Evolutionary conservation across 257 asterid species (phyloP).

Genomic region (Fraxinus anomala): DNA sequence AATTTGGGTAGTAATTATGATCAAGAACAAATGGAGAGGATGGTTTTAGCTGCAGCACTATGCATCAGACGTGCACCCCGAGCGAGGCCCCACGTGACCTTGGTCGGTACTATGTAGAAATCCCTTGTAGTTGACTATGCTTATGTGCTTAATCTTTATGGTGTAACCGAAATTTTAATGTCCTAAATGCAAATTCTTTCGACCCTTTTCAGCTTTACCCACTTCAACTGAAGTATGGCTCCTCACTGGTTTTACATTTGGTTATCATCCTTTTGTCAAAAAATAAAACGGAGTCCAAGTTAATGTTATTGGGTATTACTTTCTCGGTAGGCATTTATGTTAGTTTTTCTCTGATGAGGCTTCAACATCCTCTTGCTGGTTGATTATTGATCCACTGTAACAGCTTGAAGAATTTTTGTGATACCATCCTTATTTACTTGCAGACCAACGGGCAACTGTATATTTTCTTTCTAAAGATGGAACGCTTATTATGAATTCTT

Average conservation of each 20-base stretch:
- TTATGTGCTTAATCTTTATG: neutral
- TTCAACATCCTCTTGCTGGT: neutral
- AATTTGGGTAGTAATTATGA: conserved; percentile 58
- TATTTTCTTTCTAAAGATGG: neutral
- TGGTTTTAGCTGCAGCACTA: conserved; percentile 85
- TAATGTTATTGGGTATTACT: neutral
- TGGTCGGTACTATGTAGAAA: conserved; percentile 47
- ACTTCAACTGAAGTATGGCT: neutral
- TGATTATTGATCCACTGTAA: too few species aligned
- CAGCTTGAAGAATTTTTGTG: neutral
- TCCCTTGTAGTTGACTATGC: neutral
- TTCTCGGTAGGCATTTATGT: neutral
- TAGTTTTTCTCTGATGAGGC: neutral
- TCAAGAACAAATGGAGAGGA: conserved; percentile 69
- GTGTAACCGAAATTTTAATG: neutral
- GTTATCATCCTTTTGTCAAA: neutral
- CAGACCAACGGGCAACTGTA: neutral
- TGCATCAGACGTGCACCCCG: conserved; percentile 84
- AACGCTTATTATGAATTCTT: neutral
- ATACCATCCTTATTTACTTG: neutral
- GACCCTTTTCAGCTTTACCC: neutral
- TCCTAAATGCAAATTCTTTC: neutral
- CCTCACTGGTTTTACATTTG: neutral
- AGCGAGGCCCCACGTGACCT: conserved; percentile 89
- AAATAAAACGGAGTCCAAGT: neutral